Evolutionary conservation across 768 basidiomycete species (phyloP), one percentile per base, ranked within the genome.

Genomic region (Leccinellum rugosiceps): DNA sequence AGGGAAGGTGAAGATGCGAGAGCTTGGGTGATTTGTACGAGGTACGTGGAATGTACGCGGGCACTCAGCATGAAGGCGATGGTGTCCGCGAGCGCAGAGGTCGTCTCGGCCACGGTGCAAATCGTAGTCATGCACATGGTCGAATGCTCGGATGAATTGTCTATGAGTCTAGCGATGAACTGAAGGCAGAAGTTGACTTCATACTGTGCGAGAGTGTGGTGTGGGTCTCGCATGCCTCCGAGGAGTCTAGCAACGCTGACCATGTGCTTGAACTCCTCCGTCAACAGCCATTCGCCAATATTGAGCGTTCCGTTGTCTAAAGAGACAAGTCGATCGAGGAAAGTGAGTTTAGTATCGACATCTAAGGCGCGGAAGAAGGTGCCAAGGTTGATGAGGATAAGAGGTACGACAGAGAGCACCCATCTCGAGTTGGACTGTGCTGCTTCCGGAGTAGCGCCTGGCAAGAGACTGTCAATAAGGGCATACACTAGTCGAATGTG

Each of bases 201-300:
- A 55, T 83, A 77, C 50, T 79, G 79, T 31, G 76, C 64, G 57
- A 83, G 61, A 2, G 69, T 59, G 11, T 70, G 73, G 48, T 76
- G 71, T 8, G 79, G 73, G 31, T 70, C 71, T 5, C 69, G 61
- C 47, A 67, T 57, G 9, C 58, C 59, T 14, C 72, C 68, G 46
- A 84, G 67, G 2, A 62, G 59, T 50, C 75, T 73, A 21, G 84
- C 70, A 21, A 71, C 65, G 13, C 68, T 68, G 7, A 71, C 70
- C 46, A 87, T 71, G n/a, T 76, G 71, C 66, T 82, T 83, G 57
- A 87, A 63, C 58, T 88, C 86, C 60, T 87, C 82, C n/a, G 72
- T 64, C 9, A 92, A 63, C 25, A 92, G 63, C 88, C 88, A 92
- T 58, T 88, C 85, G 44, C 63, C 66, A 9, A 70, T 14, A 15